Conservation (phyloP, 2,329 filamentous ascomycete genomes). For the Arthroderma uncinatum region DNA sequence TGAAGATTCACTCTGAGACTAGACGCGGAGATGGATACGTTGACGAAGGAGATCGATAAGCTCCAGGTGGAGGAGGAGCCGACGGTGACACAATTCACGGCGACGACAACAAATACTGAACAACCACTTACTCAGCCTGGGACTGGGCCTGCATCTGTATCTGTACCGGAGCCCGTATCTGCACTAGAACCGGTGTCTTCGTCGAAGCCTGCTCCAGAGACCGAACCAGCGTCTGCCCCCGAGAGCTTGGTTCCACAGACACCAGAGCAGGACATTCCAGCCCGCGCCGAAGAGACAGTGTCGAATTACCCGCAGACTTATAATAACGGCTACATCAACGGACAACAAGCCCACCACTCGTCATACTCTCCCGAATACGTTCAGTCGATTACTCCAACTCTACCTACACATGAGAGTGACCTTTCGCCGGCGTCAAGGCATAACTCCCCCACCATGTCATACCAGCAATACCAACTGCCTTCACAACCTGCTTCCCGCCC, state of each 20-base stretch:
- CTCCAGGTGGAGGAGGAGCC: slow-evolving; percentile 11
- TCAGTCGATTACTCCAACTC: slow-evolving; percentile 28
- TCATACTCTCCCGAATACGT: slow-evolving; percentile 35
- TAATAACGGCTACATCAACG: slow-evolving; percentile 34
- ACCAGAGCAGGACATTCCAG: slow-evolving; percentile 21
- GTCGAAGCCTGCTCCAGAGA: not conserved
- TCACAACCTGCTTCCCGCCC: slow-evolving; percentile 36
- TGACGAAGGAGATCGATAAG: slow-evolving; percentile 10
- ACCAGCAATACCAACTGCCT: slow-evolving; percentile 28
- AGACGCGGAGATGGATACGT: slow-evolving; percentile 13
- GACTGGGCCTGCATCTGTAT: not conserved
- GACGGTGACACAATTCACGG: not conserved
- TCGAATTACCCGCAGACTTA: slow-evolving; percentile 16
- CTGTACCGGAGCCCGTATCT: not conserved
- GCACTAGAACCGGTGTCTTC: not conserved
- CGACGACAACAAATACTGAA: not conserved
- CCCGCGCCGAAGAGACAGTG: slow-evolving; percentile 29
- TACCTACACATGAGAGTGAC: slow-evolving; percentile 40
- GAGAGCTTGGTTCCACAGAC: slow-evolving; percentile 1
- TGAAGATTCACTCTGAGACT: not conserved
- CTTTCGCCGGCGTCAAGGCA: slow-evolving; percentile 26
- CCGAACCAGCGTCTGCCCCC: not conserved
- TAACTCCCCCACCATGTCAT: slow-evolving; percentile 31
- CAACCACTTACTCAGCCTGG: not conserved
- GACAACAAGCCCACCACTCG: slow-evolving; percentile 40